Evolutionary conservation across 805 yeast genomes (phyloP).

Genomic region (Zygosaccharomyces lentus): DNA sequence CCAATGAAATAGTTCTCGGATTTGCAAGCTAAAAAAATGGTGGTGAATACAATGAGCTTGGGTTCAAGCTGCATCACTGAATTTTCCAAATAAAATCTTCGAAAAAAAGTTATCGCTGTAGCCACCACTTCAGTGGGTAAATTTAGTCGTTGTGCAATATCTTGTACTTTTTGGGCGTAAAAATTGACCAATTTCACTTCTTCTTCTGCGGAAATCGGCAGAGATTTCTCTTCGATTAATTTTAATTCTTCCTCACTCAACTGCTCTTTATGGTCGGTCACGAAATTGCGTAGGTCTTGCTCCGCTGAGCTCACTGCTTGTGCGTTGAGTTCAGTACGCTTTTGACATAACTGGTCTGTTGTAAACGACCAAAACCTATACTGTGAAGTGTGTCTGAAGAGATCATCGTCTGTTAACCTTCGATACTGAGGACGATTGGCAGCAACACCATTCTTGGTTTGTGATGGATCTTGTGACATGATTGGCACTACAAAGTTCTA

Average conservation of each 20-base stretch:
- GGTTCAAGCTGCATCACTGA: slow-evolving; percentile 89
- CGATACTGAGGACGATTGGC: slow-evolving; percentile 23
- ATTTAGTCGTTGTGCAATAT: slow-evolving; percentile 65
- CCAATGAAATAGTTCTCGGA: slow-evolving; percentile 88
- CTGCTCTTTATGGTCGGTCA: slow-evolving; percentile 26
- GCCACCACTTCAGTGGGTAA: slow-evolving; percentile 87
- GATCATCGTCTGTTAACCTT: slow-evolving; percentile 70
- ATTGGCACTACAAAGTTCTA: not conserved
- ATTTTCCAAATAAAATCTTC: slow-evolving; percentile 72
- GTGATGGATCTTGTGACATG: slow-evolving; percentile 3
- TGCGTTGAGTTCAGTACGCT: slow-evolving; percentile 49
- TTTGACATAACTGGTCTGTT: slow-evolving; percentile 46
- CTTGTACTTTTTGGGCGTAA: slow-evolving; percentile 67
- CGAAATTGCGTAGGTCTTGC: slow-evolving; percentile 33
- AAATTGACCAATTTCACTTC: slow-evolving; percentile 63
- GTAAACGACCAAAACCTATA: slow-evolving; percentile 83
- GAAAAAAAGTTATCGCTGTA: slow-evolving; percentile 79
- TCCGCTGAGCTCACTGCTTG: slow-evolving; percentile 43
- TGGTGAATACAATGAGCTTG: slow-evolving; percentile 69
- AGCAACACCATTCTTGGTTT: slow-evolving; percentile 2
- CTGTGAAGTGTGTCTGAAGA: slow-evolving; percentile 84
- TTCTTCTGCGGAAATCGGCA: slow-evolving; percentile 60
- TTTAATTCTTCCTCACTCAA: slow-evolving; percentile 34
- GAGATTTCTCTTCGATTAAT: slow-evolving; percentile 29
- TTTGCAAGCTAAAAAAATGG: slow-evolving; percentile 87